Conservation (phyloP, 2,329 filamentous ascomycete species). For the Sordariomycetes sp. region DNA sequence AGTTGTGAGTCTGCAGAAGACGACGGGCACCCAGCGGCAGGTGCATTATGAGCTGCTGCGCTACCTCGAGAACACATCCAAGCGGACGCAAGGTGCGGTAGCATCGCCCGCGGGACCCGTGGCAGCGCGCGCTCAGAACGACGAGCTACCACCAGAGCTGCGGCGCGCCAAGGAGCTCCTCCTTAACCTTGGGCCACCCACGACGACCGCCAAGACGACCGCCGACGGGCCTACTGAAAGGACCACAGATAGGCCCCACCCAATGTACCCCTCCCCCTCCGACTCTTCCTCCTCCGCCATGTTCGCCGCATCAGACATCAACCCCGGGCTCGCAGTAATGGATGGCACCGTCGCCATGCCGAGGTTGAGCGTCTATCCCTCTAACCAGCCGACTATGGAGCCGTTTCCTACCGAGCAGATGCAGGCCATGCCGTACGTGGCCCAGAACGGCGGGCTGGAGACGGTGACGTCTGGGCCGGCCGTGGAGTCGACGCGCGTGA, state of each 20-base stretch:
- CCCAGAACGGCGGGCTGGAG: slow-evolving; percentile 12
- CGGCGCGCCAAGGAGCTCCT: slow-evolving; percentile 43
- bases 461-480: neutral
- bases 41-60: slow-evolving; percentile 44
- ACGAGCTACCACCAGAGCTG: slow-evolving; percentile 14
- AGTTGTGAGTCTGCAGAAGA: slow-evolving; percentile 45
- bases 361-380: slow-evolving; percentile 70
- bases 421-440: slow-evolving; percentile 75
- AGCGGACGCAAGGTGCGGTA: neutral
- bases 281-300: slow-evolving; percentile 28
- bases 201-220: neutral
- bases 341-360: slow-evolving; percentile 41
- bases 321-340: slow-evolving; percentile 25
- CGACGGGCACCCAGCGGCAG: slow-evolving; percentile 43
- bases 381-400: slow-evolving; percentile 83
- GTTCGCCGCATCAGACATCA: slow-evolving; percentile 33
- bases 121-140: neutral
- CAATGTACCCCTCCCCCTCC: slow-evolving; percentile 2
- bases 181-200: neutral
- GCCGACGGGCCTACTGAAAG: neutral
- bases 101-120: neutral
- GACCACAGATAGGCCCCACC: neutral
- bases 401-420: slow-evolving; percentile 92
- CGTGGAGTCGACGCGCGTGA: slow-evolving; percentile 14
- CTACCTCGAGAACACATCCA: slow-evolving; percentile 21